Base-by-base conservation (phyloP, 495 filamentous ascomycete genomes). In the Paragyromitra xinjiangensis region DNA sequence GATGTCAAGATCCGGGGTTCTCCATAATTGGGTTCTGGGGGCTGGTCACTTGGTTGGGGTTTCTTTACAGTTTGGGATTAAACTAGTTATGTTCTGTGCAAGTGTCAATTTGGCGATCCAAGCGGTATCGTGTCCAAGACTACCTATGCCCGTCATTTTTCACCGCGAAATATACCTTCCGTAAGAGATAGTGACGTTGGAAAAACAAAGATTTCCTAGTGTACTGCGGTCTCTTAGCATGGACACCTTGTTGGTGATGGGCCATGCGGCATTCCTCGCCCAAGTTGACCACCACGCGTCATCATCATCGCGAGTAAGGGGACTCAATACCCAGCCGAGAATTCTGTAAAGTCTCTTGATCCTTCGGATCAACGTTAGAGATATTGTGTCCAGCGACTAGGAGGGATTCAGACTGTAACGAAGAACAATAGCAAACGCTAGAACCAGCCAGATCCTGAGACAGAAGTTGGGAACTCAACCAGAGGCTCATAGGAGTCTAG, bases 171-270 rank as follows among this genome's bases (percentile, higher is more conserved):
- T 34, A 34, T 34, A 34, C 29, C 29, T 34, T 34, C 29, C 29
- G 29, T 34, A 34, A 34, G 2, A 34, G 2, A 34, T 34, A 34
- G 29, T 34, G 29, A 34, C 29, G 29, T 34, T 34, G 29, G 29
- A 34, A 34, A 34, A 34, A 34, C 29, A 34, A 34, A 34, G 29
- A 34, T 48, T 34, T 34, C 29, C 29, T 48, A 48, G 44, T 8
- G 44, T 48, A 48, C 9, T 48, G 44, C 9, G 9, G 44, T 9
- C 6, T 63, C 51, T 58, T 69, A 12, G 66, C 53, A 40, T 19
- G 8, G 58, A 71, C 69, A 71, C 69, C 58, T 73, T 64, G 48
- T 72, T 42, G 59, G 69, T 2, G 29, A 34, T 34, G 29, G 29
- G 29, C 9, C 7, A 40, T 37, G 8, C 65, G 42, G 29, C 29